Conservation (phyloP, 371 early-diverging fungal species). For the Mucor saturninus region DNA sequence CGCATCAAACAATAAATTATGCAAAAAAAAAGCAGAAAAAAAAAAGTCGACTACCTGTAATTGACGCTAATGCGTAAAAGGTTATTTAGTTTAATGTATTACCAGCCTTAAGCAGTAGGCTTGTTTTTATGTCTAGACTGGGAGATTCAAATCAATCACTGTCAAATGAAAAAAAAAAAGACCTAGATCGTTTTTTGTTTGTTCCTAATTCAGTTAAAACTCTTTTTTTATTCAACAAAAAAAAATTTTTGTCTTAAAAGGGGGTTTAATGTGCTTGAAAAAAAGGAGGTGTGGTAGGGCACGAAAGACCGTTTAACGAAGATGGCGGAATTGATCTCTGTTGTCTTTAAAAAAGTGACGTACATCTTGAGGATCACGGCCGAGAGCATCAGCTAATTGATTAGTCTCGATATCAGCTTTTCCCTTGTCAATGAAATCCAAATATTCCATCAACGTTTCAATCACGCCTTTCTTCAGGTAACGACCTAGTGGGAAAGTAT, state of each 20-base stretch:
- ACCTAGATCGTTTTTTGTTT: too few species aligned
- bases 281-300: not conserved
- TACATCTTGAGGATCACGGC: constrained; percentile 8
- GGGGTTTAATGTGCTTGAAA: too few species aligned
- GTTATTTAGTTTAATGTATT: too few species aligned
- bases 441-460: constrained; percentile 22
- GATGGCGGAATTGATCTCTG: constrained; percentile 27
- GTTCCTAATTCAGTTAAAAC: too few species aligned
- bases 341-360: constrained; percentile 28
- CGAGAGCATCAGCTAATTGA: constrained; percentile 18
- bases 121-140: too few species aligned
- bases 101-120: too few species aligned
- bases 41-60: not conserved
- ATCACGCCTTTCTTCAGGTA: constrained; percentile 26
- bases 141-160: too few species aligned
- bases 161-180: too few species aligned
- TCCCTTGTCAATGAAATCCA: constrained; percentile 12
- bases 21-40: not conserved
- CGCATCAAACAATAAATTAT: not conserved
- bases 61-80: too few species aligned
- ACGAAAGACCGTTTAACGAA: constrained; percentile 11
- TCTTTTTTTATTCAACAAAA: not conserved
- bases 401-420: not conserved
- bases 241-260: not conserved
- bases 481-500: constrained; percentile 26